phyloP scores from a whole-genome alignment of 2,329 filamentous ascomycete genomes.

The Nothopassalora personata region DNA sequence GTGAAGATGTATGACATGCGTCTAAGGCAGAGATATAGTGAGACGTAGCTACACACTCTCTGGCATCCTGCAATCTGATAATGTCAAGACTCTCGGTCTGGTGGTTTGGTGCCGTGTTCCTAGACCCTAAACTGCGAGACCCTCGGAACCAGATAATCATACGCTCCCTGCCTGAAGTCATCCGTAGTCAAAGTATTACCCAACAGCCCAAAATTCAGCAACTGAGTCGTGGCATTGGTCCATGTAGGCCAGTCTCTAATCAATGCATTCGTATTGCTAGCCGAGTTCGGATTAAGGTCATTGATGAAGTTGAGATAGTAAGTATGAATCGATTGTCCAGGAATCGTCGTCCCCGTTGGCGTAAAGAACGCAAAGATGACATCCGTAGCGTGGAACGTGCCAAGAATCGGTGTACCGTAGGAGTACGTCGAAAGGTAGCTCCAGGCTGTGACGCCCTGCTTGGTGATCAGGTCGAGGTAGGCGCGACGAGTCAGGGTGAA shows the following conservation, averaged over 20 bases:
- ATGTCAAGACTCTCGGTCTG: no score
- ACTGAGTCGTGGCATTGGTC: constrained; percentile 37
- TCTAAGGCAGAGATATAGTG: no score
- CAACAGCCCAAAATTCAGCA: constrained; percentile 47
- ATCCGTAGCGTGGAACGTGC: constrained; percentile 66
- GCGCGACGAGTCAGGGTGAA: constrained; percentile 67
- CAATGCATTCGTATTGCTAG: constrained; percentile 31
- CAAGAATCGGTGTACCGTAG: constrained; percentile 64
- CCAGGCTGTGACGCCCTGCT: constrained; percentile 54
- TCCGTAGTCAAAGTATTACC: constrained; percentile 40
- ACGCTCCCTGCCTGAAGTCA: constrained; percentile 39
- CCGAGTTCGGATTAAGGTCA: constrained; percentile 62
- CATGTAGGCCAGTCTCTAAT: constrained; percentile 51
- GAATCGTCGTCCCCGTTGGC: constrained; percentile 27
- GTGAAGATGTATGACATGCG: background rate
- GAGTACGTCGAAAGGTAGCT: constrained; percentile 70
- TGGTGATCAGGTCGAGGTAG: constrained; percentile 58
- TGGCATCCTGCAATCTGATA: no score
- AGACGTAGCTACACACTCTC: no score
- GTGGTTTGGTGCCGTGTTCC: background rate
- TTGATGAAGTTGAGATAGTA: constrained; percentile 73
- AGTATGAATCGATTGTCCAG: constrained; percentile 45
- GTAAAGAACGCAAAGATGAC: constrained; percentile 68
- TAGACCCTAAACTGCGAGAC: background rate
- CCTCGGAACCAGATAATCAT: background rate